Base-by-base conservation (phyloP, 192 early-diverging fungal species). In the Coemansia sp. region DNA sequence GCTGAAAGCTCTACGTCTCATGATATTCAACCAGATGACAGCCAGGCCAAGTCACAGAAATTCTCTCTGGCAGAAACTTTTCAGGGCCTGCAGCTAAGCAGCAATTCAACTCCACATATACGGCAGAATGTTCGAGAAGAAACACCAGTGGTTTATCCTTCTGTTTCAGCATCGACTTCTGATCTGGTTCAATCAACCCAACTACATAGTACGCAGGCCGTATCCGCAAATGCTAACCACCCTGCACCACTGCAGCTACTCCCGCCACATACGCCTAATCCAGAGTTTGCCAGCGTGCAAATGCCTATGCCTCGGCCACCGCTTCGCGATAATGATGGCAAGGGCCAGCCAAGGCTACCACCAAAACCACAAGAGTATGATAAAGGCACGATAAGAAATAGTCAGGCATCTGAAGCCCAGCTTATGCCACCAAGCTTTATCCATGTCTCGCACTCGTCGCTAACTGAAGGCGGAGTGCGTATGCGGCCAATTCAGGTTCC, bases 401-500 rank as follows among this genome's bases (percentile, higher is more conserved):
- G 2, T 14, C 6, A 37, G 16, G 33, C 23, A 38, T 21, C 26
- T 1, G 14, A 44, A 20, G 50, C 50, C 26, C 10, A 44, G 14
- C 69, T 57, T 38, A 68, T 80, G 63, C 55, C 67, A 14, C 60
- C 56, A 31, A 63, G 70, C 55, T n/a, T 77, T 11, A 71, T 60
- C 30, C 40, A 14, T 21, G 40, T 43, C 14, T 60, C 65, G 50
- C 60, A 84, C 61, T 59, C 82, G 66, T 56, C 74, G 13, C 26
- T 70, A 43, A 78, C 74, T 3, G 74, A 80, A 58, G 80, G 75
- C 59, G 86, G 84, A 33, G 70, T 71, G 50, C 80, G 82, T 36
- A 73, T 94, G 59, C 82, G 92, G 38, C 76, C 64, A 12, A 64
- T 94, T 21, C 70, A 78, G 44, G 55, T 93, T 13, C 91, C 92